A percentile compares a stretch with the other conserved stretches of the same genome.
Conservation (phyloP, 1,284 basidiomycete genomes). For the Marasmius sp. region DNA sequence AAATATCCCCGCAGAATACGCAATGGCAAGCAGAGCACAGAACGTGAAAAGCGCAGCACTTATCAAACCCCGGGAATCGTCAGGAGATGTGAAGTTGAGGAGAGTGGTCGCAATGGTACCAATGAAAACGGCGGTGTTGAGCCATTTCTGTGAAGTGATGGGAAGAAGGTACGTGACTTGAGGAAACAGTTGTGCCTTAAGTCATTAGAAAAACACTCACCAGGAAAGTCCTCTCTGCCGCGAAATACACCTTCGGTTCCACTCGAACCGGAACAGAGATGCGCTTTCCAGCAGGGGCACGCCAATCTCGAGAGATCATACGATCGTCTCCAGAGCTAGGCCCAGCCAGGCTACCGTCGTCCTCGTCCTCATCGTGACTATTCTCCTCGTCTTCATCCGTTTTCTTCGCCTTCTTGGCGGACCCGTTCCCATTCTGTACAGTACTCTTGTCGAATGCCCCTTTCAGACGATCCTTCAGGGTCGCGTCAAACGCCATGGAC, state of each 20-base stretch:
- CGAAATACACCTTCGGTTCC: slow-evolving; percentile 98
- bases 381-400: slow-evolving; percentile 38
- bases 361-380: slow-evolving; percentile 36
- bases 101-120: slow-evolving; percentile 88
- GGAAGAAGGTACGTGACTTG: slow-evolving; percentile 10
- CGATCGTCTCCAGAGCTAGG: slow-evolving; percentile 45
- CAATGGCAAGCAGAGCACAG: slow-evolving; percentile 85
- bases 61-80: slow-evolving; percentile 79
- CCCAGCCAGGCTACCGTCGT: slow-evolving; percentile 22
- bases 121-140: slow-evolving; percentile 89
- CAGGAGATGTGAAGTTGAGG: slow-evolving; percentile 83
- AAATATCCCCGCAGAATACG: slow-evolving; percentile 88
- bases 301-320: slow-evolving; percentile 72
- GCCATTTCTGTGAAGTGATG: slow-evolving; percentile 72
- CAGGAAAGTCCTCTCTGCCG: slow-evolving; percentile 90
- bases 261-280: slow-evolving; percentile 92
- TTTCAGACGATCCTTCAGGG: slow-evolving; percentile 61
- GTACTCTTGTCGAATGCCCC: slow-evolving; percentile 23
- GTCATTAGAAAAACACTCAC: slow-evolving; percentile 42
- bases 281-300: slow-evolving; percentile 83
- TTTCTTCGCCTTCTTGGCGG: slow-evolving; percentile 27
- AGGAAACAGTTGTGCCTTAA: slow-evolving; percentile 7
- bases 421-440: slow-evolving; percentile 30
- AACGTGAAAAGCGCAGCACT: slow-evolving; percentile 88
- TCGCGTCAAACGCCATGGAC: slow-evolving; percentile 79